phyloP scores from a whole-genome alignment of 208 protist species.

The Leishmania amazonensis region DNA sequence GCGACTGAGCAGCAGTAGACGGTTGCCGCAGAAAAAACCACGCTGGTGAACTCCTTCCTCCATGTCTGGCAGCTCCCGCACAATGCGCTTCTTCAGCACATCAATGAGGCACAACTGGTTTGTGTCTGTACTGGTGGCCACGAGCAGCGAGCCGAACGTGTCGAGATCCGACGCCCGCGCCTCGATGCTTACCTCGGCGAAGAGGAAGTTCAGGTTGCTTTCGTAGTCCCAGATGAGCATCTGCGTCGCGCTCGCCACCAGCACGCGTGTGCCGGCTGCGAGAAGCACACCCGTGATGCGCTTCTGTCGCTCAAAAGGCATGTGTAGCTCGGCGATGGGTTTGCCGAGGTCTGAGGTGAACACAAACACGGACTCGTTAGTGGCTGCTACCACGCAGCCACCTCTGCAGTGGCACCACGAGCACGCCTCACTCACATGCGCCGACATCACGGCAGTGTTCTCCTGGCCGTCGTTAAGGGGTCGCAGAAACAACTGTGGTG shows the following conservation, averaged over 20 bases:
- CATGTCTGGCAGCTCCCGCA: slow-evolving; percentile 49
- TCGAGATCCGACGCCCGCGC: slow-evolving; percentile 39
- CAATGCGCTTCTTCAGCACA: slow-evolving; percentile 60
- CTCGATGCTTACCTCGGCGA: slow-evolving; percentile 46
- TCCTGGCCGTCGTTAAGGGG: slow-evolving; percentile 65
- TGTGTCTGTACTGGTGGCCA: slow-evolving; percentile 39
- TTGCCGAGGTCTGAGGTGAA: slow-evolving; percentile 49
- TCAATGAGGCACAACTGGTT: slow-evolving; percentile 61
- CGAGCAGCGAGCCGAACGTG: slow-evolving; percentile 53
- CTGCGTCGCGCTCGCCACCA: slow-evolving; percentile 58
- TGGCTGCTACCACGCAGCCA: slow-evolving; percentile 58
- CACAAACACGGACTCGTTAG: slow-evolving; percentile 54
- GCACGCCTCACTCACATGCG: slow-evolving; percentile 23
- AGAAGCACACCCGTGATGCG: slow-evolving; percentile 59
- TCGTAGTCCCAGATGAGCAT: slow-evolving; percentile 82
- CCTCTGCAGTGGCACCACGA: slow-evolving; percentile 49
- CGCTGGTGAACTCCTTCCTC: slow-evolving; percentile 39
- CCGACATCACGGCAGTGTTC: slow-evolving; percentile 44
- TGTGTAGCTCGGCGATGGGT: slow-evolving; percentile 41
- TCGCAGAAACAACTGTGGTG: slow-evolving; percentile 62
- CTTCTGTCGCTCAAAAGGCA: slow-evolving; percentile 68
- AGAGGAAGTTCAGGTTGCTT: slow-evolving; percentile 50
- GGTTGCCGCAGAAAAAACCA: slow-evolving; percentile 66
- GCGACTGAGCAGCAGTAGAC: slow-evolving; percentile 47
- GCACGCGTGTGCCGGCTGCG: slow-evolving; percentile 61